Evolutionary conservation across 768 basidiomycete genomes (phyloP).

Genomic region (Rhodotorula sphaerocarpa): DNA sequence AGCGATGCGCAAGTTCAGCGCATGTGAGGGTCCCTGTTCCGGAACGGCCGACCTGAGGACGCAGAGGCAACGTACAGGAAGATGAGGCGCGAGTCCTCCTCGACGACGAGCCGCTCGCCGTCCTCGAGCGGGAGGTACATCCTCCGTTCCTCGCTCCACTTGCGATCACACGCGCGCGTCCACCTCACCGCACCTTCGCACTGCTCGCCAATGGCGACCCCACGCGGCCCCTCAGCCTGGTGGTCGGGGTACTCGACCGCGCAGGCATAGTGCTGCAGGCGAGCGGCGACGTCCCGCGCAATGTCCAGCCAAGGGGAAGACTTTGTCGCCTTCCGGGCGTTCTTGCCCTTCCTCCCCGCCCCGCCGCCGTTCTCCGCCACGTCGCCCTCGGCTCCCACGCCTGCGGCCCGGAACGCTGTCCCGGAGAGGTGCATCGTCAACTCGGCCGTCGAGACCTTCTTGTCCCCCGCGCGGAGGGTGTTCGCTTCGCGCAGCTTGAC

Average conservation of each 20-base stretch:
- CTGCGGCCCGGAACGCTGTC: conserved; percentile 4
- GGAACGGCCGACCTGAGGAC: neutral
- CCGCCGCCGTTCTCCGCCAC: neutral
- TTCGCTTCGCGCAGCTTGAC: conserved; percentile 16
- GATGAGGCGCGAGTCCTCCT: conserved; percentile 28
- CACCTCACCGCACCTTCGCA: conserved; percentile 25
- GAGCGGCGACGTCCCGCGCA: neutral
- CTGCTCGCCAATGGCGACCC: neutral
- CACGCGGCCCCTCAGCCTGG: conserved; percentile 2
- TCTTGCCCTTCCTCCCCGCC: neutral
- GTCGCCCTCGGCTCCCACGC: neutral
- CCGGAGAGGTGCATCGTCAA: conserved; percentile 29
- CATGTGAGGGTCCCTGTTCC: neutral
- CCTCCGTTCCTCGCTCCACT: conserved; percentile 17
- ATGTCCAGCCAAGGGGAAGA: conserved; percentile 21
- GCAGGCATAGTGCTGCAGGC: conserved; percentile 3
- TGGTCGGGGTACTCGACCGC: conserved; percentile 6
- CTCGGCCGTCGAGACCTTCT: conserved; percentile 19
- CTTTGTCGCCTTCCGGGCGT: conserved; percentile 7
- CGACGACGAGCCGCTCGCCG: conserved; percentile 14
- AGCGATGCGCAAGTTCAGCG: neutral
- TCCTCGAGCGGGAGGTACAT: conserved; percentile 11
- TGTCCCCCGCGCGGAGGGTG: conserved; percentile 20
- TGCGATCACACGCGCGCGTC: conserved; percentile 23
- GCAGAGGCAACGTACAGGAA: conserved; percentile 17